Conservation (phyloP, 352 stramenopile species). For the Hyaloperonospora brassicae region DNA sequence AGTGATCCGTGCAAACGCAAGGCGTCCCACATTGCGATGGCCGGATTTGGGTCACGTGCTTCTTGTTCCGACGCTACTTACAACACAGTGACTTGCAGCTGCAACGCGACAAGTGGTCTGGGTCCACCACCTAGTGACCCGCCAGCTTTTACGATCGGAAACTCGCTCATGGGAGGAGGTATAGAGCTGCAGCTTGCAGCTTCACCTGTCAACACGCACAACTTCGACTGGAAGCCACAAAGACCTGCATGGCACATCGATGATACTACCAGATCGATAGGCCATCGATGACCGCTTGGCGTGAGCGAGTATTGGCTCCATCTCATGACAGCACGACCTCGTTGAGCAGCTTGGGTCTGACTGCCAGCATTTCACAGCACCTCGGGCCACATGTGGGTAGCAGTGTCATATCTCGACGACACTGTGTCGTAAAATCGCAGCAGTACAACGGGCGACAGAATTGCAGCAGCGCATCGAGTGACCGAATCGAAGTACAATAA, state of each 20-base stretch:
- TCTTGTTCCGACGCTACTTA: conserved; percentile 7
- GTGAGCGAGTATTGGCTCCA: too few species aligned
- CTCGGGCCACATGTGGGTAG: too few species aligned
- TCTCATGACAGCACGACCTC: too few species aligned
- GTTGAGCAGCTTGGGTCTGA: too few species aligned
- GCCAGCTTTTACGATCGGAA: conserved; percentile 55
- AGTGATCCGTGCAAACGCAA: conserved; percentile 3
- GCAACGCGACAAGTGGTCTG: conserved; percentile 30
- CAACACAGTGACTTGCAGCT: conserved; percentile 2
- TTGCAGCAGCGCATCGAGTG: too few species aligned
- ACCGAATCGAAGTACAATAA: too few species aligned
- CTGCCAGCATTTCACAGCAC: too few species aligned
- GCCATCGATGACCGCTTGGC: too few species aligned
- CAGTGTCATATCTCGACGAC: too few species aligned
- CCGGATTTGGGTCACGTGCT: conserved; percentile 6
- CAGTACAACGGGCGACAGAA: too few species aligned
- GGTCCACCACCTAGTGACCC: conserved; percentile 51
- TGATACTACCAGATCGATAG: conserved; percentile 11
- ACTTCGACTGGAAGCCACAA: conserved; percentile 74
- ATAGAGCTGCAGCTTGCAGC: conserved; percentile 69
- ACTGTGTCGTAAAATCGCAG: too few species aligned
- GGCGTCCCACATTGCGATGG: neutral
- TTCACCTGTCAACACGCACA: conserved; percentile 68
- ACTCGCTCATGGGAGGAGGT: conserved; percentile 77
- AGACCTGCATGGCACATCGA: conserved; percentile 42